Base-by-base conservation (phyloP, 257 asterid genomes). In the Gynochthodes officinalis region DNA sequence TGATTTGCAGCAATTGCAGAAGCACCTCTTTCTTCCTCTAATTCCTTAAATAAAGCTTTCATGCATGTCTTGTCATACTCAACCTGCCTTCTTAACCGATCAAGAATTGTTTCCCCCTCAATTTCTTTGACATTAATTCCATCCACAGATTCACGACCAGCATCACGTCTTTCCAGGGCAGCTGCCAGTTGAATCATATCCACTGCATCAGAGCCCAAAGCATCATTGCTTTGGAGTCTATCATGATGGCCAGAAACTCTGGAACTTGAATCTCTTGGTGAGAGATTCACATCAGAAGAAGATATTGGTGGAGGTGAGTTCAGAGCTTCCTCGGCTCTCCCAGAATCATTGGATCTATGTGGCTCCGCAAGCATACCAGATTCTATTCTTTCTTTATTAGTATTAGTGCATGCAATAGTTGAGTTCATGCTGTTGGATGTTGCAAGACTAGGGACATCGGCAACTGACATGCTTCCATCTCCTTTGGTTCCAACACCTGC, bases 21-120 rank as follows among this genome's bases (percentile, higher is more conserved):
- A 40, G 98, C 98, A 46, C 78, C 89, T 79, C 96, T 84, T 84
- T 93, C 98, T 82, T 89, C 97, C 71, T 93, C 98, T 61, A 93
- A 63, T 58, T 93, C 98, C 78, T 81, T 88, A 80, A 84, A 88
- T 25, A 93, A 76, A 53, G 86, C 78, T 67, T 73, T 86, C 78
- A 90, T 71, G 78, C 75, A 75, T 63, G 33, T 81, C 62, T 58
- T 75, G 25, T 89, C 92, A 35, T 81, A 81, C 54, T 87, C 90
- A 69, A 86, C 75, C 84, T 90, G 92, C 10, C 83, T 82, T 73
- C 73, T 86, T 64, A 93, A 79, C 63, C 72, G 70, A 44, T 87
- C 88, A 71, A 85, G 64, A n/a, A 69, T 48, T 61, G 72, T 74
- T 82, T 93, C 96, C 42, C 89, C 90, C 79, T 90, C 96, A 43